Evolutionary conservation across 129 eudicot genomes (phyloP).

Genomic region (Daucus carota): DNA sequence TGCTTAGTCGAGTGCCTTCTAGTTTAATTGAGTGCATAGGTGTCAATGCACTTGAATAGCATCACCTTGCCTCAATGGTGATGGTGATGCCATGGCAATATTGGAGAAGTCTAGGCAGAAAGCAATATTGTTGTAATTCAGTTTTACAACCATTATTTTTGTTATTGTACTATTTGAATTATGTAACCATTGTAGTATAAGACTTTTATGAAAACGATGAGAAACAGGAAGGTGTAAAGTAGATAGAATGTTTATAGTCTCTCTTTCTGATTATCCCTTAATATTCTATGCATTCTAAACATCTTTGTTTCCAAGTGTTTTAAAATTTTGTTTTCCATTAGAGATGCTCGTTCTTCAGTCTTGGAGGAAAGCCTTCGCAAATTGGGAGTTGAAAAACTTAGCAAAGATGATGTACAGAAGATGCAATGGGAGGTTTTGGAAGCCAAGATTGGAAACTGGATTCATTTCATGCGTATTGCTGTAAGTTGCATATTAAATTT

Average conservation of each 20-base stretch:
- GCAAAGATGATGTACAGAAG: constrained; percentile 98
- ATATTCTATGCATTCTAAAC: not conserved
- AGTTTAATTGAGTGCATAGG: not conserved
- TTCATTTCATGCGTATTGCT: constrained; percentile 98
- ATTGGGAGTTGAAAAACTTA: constrained; percentile 94
- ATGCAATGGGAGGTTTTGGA: constrained; percentile 99
- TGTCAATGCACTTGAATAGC: not conserved
- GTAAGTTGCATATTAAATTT: constrained; percentile 36
- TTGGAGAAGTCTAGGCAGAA: not conserved
- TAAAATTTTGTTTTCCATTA: constrained; percentile 12
- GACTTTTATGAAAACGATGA: not conserved
- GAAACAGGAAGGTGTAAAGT: not conserved
- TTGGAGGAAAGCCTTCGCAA: constrained; percentile 88
- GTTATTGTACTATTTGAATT: not conserved
- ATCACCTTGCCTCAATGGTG: not conserved
- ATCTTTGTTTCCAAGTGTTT: not conserved
- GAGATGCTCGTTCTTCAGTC: constrained; percentile 91
- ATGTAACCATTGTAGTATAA: not conserved
- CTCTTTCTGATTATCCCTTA: not conserved
- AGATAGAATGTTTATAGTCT: not conserved
- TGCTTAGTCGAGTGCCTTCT: not conserved
- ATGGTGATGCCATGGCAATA: not conserved
- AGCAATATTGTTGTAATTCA: not conserved
- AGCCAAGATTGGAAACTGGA: constrained; percentile 97
- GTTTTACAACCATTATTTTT: not conserved